Base-by-base conservation (phyloP, 768 basidiomycete species). In the Russula sp. region DNA sequence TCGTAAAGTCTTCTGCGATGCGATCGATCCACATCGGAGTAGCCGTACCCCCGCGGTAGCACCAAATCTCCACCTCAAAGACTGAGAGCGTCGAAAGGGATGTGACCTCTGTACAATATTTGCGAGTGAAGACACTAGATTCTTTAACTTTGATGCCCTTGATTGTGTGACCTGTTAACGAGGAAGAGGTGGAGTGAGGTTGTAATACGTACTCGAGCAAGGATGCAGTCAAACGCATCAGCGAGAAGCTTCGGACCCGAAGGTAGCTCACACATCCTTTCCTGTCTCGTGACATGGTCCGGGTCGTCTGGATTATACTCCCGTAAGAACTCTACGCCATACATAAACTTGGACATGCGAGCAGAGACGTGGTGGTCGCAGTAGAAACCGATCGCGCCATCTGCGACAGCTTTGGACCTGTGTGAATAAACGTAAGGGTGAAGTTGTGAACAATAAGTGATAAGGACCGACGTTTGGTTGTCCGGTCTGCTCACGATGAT, bases 1-100 rank as follows among this genome's bases (percentile, higher is more conserved):
- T 92, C 1, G 88, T 88, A 67, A 90, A 91, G 38, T 84, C 77
- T 61, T 89, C 89, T 84, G 65, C 32, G 18, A 82, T 76, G 60
- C 89, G 77, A 52, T 84, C 78, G 58, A 92, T 91, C 89, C 89
- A 91, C 68, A 84, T 83, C 0, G 89, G 89, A 38, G 87, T 77
- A 8, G 75, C 77, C 67, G 87, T 83, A 51, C 86, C 86, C n/a
- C 89, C 89, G 70, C 89, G 79, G 74, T 83, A 92, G 71, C 89
- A 91, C 89, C 89, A 91, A 68, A 92, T 82, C 73, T 91, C 89
- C 30, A 91, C 89, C 72, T 91, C 89, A 67, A 92, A 91, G 20
- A 90, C 86, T 16, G 87, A 88, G 5, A 90, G 78, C 69, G 89
- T 86, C 4, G 85, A 83, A 34, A 92, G 72, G 66, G 82, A 90